phyloP scores from a whole-genome alignment of 1,284 basidiomycete genomes.

The Naganishia sp. region DNA sequence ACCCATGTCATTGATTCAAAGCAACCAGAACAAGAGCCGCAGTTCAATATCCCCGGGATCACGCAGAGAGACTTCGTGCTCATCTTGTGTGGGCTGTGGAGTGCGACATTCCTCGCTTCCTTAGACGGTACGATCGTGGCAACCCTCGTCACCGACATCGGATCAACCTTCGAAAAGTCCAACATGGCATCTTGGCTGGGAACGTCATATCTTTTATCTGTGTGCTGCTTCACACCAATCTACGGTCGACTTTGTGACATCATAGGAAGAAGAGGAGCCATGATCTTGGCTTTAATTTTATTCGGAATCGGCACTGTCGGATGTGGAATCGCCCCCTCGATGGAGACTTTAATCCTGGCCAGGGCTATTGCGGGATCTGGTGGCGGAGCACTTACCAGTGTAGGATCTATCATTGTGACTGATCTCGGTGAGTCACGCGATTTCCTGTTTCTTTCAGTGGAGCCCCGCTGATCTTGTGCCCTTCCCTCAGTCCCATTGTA shows the following conservation, averaged over 20 bases:
- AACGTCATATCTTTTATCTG: slow-evolving; percentile 79
- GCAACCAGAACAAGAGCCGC: slow-evolving; percentile 5
- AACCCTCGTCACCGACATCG: slow-evolving; percentile 62
- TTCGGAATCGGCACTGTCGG: slow-evolving; percentile 60
- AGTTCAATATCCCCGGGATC: slow-evolving; percentile 30
- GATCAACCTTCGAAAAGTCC: slow-evolving; percentile 49
- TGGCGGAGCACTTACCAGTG: slow-evolving; percentile 66
- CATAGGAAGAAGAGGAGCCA: slow-evolving; percentile 73
- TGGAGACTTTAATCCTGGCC: slow-evolving; percentile 76
- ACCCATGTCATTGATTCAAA: not conserved
- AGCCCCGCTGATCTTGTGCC: not conserved
- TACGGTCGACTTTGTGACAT: slow-evolving; percentile 87
- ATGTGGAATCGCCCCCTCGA: slow-evolving; percentile 78
- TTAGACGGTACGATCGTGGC: slow-evolving; percentile 66
- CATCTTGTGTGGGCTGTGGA: slow-evolving; percentile 27
- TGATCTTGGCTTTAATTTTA: slow-evolving; percentile 69
- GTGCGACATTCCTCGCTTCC: slow-evolving; percentile 64
- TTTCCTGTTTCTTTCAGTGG: not conserved
- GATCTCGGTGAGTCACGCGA: slow-evolving; percentile 39
- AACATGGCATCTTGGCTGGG: slow-evolving; percentile 78
- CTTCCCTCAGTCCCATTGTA: slow-evolving; percentile 65
- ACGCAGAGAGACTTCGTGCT: slow-evolving; percentile 24
- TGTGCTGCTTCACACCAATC: slow-evolving; percentile 77
- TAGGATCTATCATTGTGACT: slow-evolving; percentile 47
- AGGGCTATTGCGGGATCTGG: slow-evolving; percentile 85